Conservation (phyloP, 2,329 filamentous ascomycete genomes). For the Lecanoromycetidae sp. region DNA sequence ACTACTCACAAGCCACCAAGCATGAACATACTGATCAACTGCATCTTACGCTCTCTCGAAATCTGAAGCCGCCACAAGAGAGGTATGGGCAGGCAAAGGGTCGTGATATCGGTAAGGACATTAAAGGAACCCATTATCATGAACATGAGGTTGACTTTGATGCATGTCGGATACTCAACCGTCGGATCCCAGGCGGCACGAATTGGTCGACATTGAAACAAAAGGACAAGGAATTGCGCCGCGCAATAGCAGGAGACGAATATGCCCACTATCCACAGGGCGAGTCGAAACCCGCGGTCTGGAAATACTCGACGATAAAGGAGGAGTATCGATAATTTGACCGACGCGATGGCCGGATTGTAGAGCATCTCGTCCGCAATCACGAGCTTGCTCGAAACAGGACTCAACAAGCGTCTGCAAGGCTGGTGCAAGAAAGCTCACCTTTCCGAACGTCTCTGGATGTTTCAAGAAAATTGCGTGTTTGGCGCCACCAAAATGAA, state of each 20-base stretch:
- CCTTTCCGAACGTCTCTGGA: conserved; percentile 11
- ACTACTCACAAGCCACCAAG: conserved; percentile 8
- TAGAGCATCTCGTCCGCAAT: not conserved
- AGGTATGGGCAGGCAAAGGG: conserved; percentile 12
- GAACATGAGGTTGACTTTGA: not conserved
- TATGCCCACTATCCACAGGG: conserved; percentile 1
- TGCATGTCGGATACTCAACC: not conserved
- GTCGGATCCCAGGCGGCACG: not conserved
- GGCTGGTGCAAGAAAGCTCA: not conserved
- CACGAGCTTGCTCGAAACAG: not conserved
- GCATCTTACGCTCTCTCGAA: not conserved
- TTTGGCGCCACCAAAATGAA: conserved; percentile 6
- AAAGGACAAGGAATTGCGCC: not conserved
- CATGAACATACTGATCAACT: conserved; percentile 9
- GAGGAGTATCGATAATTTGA: conserved; percentile 7
- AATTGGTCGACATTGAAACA: conserved; percentile 7
- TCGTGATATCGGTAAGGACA: conserved; percentile 6
- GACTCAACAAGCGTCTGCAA: not conserved
- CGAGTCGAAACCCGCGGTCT: not conserved
- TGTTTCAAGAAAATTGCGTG: conserved; percentile 9
- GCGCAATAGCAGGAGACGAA: conserved; percentile 2
- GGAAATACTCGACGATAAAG: conserved; percentile 11
- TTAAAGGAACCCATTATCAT: conserved; percentile 8
- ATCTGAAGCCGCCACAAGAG: conserved; percentile 9
- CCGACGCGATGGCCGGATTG: conserved; percentile 1